phyloP scores from a whole-genome alignment of 164 flowering plant genomes.

The Dillenia turbinata region DNA sequence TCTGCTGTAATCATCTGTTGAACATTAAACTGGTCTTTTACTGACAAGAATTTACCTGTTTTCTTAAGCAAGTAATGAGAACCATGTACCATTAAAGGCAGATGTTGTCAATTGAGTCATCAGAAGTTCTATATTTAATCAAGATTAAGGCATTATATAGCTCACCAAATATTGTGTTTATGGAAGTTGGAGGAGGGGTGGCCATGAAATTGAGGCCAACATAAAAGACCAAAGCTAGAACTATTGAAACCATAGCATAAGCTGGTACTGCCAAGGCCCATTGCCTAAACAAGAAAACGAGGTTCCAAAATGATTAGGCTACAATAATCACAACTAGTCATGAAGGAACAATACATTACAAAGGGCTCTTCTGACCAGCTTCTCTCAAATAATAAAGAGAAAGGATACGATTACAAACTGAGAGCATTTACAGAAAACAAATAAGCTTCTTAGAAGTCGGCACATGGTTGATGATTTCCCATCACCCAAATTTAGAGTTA shows the following conservation, averaged over 20 bases:
- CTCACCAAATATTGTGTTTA: slow-evolving; percentile 67
- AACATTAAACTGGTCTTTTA: background rate
- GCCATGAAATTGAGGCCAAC: slow-evolving; percentile 78
- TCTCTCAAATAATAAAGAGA: no score
- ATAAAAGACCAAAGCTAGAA: slow-evolving; percentile 58
- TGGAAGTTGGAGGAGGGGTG: slow-evolving; percentile 73
- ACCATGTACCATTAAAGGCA: no score
- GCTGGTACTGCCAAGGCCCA: slow-evolving; percentile 90
- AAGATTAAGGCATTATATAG: background rate
- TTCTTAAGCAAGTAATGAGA: no score
- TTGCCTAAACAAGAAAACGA: slow-evolving; percentile 48
- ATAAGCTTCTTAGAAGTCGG: no score
- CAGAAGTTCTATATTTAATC: no score
- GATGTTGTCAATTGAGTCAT: no score
- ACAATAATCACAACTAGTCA: background rate
- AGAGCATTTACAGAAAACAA: no score
- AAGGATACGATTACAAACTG: no score
- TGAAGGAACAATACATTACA: background rate
- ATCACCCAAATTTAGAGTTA: no score
- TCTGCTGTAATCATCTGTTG: slow-evolving; percentile 70
- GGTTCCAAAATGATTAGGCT: no score
- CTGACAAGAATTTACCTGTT: background rate
- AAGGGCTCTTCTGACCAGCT: background rate
- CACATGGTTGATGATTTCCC: no score
- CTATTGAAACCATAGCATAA: slow-evolving; percentile 58